phyloP scores from a whole-genome alignment of 176 grass and related monocot species.

The Areca catechu region DNA sequence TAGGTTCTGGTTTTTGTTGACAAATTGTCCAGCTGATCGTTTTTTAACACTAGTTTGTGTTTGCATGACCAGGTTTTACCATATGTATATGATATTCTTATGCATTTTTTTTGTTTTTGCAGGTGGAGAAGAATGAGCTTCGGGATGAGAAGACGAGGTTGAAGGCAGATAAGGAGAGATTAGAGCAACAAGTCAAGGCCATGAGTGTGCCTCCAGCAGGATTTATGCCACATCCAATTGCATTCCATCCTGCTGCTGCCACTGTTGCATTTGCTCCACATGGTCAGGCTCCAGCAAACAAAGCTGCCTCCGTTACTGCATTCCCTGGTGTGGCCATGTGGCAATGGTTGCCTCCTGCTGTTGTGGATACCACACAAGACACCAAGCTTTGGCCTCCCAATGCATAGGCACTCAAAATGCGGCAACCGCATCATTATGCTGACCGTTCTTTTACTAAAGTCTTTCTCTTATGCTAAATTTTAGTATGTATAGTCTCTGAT shows the following conservation, averaged over 20 bases:
- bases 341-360: slow-evolving; percentile 25
- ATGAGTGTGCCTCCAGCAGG: slow-evolving; percentile 40
- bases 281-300: slow-evolving; percentile 33
- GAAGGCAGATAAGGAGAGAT: slow-evolving; percentile 62
- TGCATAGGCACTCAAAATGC: slow-evolving; percentile 2
- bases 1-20: background rate
- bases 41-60: too few species aligned
- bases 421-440: too few species aligned
- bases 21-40: background rate
- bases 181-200: slow-evolving; percentile 64
- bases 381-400: slow-evolving; percentile 23
- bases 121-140: slow-evolving; percentile 76
- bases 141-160: slow-evolving; percentile 68
- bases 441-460: too few species aligned
- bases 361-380: slow-evolving; percentile 24
- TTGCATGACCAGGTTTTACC: too few species aligned
- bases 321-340: slow-evolving; percentile 26
- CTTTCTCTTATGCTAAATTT: too few species aligned
- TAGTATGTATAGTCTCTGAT: too few species aligned
- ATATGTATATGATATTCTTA: too few species aligned
- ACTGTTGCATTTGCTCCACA: slow-evolving; percentile 31
- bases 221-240: slow-evolving; percentile 52
- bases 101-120: slow-evolving; percentile 1
- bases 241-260: slow-evolving; percentile 24
- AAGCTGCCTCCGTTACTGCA: slow-evolving; percentile 24